Evolutionary conservation across 2,329 filamentous ascomycete genomes (phyloP).

Genomic region (Chaetomiaceae sp.): DNA sequence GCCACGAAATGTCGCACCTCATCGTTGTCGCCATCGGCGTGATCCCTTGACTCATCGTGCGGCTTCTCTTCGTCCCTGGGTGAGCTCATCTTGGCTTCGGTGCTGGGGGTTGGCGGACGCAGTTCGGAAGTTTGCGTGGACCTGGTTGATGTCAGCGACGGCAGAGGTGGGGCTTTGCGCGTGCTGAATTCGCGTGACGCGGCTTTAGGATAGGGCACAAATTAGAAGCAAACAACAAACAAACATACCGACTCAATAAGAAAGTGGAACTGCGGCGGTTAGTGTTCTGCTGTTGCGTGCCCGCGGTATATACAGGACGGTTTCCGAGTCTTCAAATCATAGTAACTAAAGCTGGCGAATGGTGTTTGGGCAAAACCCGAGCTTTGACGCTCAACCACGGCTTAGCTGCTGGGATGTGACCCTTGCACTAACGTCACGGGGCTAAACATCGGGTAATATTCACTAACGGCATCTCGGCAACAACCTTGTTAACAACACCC

Average conservation of each 20-base stretch:
- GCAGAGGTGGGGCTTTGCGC: constrained; percentile 7
- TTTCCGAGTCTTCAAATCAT: not conserved
- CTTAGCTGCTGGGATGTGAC: not conserved
- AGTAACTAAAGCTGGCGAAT: not conserved
- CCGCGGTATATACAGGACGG: not conserved
- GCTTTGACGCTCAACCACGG: not conserved
- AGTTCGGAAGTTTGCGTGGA: not conserved
- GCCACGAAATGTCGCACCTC: constrained; percentile 39
- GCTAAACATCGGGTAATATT: not conserved
- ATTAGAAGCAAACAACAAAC: not conserved
- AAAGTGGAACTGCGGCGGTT: not conserved
- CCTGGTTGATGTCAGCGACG: constrained; percentile 1
- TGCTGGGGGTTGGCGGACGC: not conserved
- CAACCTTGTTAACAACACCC: too few relatives aligned
- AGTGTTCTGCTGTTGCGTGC: not conserved
- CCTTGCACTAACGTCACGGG: not conserved
- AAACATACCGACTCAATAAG: not conserved
- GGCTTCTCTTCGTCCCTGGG: constrained; percentile 26
- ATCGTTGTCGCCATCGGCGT: constrained; percentile 41
- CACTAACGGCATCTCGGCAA: too few relatives aligned
- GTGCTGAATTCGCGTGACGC: not conserved
- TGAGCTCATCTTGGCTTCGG: constrained; percentile 22
- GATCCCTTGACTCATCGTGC: constrained; percentile 31
- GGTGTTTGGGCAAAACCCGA: not conserved
- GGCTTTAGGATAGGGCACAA: not conserved